Evolutionary conservation across 306 rosid species (phyloP), one percentile per base, ranked within the genome.

Genomic region (Trifolium dubium): DNA sequence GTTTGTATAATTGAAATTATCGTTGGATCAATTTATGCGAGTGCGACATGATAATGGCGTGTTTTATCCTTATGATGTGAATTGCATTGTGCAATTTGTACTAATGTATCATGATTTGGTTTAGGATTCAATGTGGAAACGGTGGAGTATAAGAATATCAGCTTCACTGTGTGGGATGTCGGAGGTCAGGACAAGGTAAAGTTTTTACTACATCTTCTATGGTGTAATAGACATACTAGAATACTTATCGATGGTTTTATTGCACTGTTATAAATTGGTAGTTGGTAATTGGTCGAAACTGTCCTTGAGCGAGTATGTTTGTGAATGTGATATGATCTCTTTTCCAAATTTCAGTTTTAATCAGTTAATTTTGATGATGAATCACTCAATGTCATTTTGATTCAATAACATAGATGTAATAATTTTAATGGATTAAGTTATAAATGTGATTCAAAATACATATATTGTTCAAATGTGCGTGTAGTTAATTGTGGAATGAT

Each of bases 111-210:
- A 29, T 75, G 62, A 60, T 1, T 9, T 12, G 83, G 5, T 68
- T 70, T 76, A 90, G 98, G 97, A 53, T 92, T 92, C 82, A 93
- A 93, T 59, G 98, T 90, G 86, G 98, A 93, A 87, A 93, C 98
- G 9, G 97, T 90, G 79, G 96, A 90, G 79, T 90, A 93, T 55
- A 93, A 93, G 88, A 93, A 93, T 85, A 93, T 93, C 79, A 93
- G 98, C 86, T 93, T 93, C 79, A 93, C 98, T 54, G 97, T 93
- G 75, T 93, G 97, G 98, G 98, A 93, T 87, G 98, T 93, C 2
- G 98, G 96, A 41, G 98, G 97, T 49, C 97, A 93, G 79, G 97
- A 90, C 88, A 90, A 90, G 96, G 98, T 93, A 79, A 53, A 4
- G 31, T 41, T 47, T 39, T 46, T 11, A 32, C 30, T 17, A 15